Evolutionary conservation across 2,329 filamentous ascomycete genomes (phyloP).

Genomic region (Tolypocladium tundrense): DNA sequence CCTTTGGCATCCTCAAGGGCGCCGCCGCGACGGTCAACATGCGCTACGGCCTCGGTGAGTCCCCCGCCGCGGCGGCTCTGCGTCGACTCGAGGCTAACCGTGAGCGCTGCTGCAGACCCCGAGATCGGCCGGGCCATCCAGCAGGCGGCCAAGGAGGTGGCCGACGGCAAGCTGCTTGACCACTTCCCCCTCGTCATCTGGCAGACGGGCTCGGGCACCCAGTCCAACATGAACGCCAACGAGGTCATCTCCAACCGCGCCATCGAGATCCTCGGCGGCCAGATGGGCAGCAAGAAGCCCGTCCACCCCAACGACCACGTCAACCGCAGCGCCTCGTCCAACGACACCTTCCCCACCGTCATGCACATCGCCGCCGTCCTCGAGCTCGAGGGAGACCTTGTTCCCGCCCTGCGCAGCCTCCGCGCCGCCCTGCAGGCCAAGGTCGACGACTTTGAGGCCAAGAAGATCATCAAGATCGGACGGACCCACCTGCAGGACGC

Average conservation of each 20-base stretch:
- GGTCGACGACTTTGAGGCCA: slow-evolving; percentile 72
- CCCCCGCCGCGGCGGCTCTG: not conserved
- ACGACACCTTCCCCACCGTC: slow-evolving; percentile 98
- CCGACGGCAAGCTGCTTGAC: slow-evolving; percentile 84
- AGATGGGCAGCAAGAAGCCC: slow-evolving; percentile 93
- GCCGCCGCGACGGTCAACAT: slow-evolving; percentile 94
- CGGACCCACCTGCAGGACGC: slow-evolving; percentile 96
- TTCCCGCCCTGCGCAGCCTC: slow-evolving; percentile 74
- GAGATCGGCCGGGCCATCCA: slow-evolving; percentile 89
- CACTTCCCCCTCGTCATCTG: slow-evolving; percentile 98
- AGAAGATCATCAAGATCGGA: slow-evolving; percentile 97
- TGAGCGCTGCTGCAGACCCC: slow-evolving; percentile 29
- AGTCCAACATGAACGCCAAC: slow-evolving; percentile 99
- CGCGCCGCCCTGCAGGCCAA: slow-evolving; percentile 79
- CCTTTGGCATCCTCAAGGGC: slow-evolving; percentile 95
- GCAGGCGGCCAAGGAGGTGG: slow-evolving; percentile 87
- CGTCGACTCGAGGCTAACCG: not conserved
- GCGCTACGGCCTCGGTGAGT: slow-evolving; percentile 74
- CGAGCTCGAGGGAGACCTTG: slow-evolving; percentile 76
- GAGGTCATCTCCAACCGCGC: slow-evolving; percentile 99
- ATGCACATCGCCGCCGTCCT: slow-evolving; percentile 99
- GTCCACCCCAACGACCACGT: slow-evolving; percentile 99
- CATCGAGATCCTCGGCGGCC: slow-evolving; percentile 91
- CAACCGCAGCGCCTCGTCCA: slow-evolving; percentile 97
- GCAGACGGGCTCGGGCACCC: slow-evolving; percentile 97